These are phyloP conservation scores for Diaporthe sp. DNA, from an alignment of 2,329 filamentous ascomycete genomes.

Conservation along the genomic window DNA sequence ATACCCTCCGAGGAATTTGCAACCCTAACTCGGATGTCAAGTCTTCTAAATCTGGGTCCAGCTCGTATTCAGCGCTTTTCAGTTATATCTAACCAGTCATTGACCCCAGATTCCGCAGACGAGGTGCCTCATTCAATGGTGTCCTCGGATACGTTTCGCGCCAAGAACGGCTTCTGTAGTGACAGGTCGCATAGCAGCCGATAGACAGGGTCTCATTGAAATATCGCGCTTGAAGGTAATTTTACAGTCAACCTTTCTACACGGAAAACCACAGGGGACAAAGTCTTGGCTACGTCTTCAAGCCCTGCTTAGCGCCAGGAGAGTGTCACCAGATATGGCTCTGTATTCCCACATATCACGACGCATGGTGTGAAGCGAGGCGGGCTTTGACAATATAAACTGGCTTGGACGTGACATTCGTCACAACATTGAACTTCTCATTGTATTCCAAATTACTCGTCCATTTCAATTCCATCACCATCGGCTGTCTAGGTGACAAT, in stretches of 20 bases:
- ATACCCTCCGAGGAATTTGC: not conserved
- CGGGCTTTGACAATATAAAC: not conserved
- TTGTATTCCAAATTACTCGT: not conserved
- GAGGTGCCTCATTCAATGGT: not conserved
- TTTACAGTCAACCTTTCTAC: not conserved
- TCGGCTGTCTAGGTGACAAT: not conserved
- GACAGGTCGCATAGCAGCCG: not conserved
- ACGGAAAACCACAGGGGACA: not conserved
- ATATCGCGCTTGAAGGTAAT: not conserved
- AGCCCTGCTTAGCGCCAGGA: conserved; percentile 1
- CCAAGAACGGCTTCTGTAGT: not conserved
- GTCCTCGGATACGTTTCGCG: not conserved
- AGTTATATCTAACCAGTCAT: not conserved
- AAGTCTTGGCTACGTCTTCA: not conserved
- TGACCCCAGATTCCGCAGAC: not conserved
- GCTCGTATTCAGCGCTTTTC: not conserved
- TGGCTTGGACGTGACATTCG: too few species aligned
- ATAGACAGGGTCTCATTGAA: not conserved
- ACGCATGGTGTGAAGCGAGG: not conserved
- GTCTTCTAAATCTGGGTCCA: not conserved
- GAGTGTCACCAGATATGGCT: not conserved
- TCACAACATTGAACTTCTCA: not conserved
- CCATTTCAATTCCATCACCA: not conserved
- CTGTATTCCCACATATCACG: not conserved
- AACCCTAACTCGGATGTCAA: not conserved